phyloP scores from a whole-genome alignment of 1,284 basidiomycete species.

The Athelia psychrophila region DNA sequence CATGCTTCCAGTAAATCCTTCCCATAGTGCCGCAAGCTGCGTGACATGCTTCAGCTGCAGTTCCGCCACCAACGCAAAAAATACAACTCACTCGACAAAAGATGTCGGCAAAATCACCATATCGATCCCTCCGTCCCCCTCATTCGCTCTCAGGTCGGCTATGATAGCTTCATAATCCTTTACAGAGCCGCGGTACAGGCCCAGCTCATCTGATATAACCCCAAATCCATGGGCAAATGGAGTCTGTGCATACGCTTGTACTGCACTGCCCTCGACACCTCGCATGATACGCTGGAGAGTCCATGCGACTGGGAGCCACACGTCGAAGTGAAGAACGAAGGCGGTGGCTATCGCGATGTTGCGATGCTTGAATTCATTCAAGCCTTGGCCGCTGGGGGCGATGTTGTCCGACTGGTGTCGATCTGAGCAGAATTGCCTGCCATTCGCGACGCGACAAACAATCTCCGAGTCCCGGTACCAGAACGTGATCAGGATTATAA shows the following conservation, averaged over 20 bases:
- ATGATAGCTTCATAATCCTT: constrained; percentile 19
- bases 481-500: too few relatives aligned
- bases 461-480: too few relatives aligned
- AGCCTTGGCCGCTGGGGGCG: too few relatives aligned
- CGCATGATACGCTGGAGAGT: constrained; percentile 26
- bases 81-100: constrained; percentile 28
- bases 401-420: too few relatives aligned
- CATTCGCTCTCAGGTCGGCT: constrained; percentile 14
- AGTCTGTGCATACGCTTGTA: constrained; percentile 24
- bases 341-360: constrained; percentile 26
- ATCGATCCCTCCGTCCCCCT: constrained; percentile 23
- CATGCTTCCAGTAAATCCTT: constrained; percentile 28
- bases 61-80: neutral
- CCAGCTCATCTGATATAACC: constrained; percentile 22
- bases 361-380: neutral
- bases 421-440: too few relatives aligned
- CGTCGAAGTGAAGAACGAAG: constrained; percentile 32
- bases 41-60: neutral
- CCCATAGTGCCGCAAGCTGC: constrained; percentile 23
- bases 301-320: constrained; percentile 32
- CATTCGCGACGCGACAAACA: too few relatives aligned
- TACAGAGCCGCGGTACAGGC: constrained; percentile 25
- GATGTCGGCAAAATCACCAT: constrained; percentile 34
- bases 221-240: constrained; percentile 28
- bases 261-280: constrained; percentile 9